Evolutionary conservation across 306 rosid genomes (phyloP).

Genomic region (Quercus ilex): DNA sequence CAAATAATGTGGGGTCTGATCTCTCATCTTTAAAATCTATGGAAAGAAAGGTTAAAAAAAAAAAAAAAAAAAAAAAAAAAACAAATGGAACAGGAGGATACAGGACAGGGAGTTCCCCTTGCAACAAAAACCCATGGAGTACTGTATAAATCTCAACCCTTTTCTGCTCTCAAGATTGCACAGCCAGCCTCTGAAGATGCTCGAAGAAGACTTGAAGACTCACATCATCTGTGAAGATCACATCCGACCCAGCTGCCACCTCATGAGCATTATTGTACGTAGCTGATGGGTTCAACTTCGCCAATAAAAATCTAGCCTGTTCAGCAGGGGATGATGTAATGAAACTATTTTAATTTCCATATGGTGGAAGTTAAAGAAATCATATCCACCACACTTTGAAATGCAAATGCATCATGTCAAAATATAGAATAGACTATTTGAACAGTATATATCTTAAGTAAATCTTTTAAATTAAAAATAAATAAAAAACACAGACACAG

Average conservation of each 20-base stretch:
- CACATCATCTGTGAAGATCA: slow-evolving; percentile 93
- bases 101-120: slow-evolving; percentile 36
- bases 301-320: slow-evolving; percentile 94
- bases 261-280: slow-evolving; percentile 88
- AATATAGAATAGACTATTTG: too few species aligned
- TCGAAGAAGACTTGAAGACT: slow-evolving; percentile 97
- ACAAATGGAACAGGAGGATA: slow-evolving; percentile 38
- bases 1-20: slow-evolving; percentile 40
- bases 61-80: not conserved
- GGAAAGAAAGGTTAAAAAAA: slow-evolving; percentile 41
- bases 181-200: slow-evolving; percentile 98
- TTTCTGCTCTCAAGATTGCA: slow-evolving; percentile 69
- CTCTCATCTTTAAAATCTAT: slow-evolving; percentile 39
- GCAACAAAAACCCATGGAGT: slow-evolving; percentile 38
- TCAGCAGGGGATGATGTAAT: slow-evolving; percentile 10
- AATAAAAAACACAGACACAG: not conserved
- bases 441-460: too few species aligned
- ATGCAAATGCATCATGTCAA: not conserved
- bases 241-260: slow-evolving; percentile 87
- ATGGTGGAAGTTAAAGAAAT: not conserved
- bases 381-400: not conserved
- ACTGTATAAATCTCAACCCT: slow-evolving; percentile 29
- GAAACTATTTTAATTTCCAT: slow-evolving; percentile 3
- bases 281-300: slow-evolving; percentile 95
- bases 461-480: not conserved